A percentile compares a stretch with the other conserved stretches of the same genome.
These are phyloP conservation scores for Volvariella volvacea DNA, from an alignment of 1,284 basidiomycete genomes.

Conservation along the genomic window DNA sequence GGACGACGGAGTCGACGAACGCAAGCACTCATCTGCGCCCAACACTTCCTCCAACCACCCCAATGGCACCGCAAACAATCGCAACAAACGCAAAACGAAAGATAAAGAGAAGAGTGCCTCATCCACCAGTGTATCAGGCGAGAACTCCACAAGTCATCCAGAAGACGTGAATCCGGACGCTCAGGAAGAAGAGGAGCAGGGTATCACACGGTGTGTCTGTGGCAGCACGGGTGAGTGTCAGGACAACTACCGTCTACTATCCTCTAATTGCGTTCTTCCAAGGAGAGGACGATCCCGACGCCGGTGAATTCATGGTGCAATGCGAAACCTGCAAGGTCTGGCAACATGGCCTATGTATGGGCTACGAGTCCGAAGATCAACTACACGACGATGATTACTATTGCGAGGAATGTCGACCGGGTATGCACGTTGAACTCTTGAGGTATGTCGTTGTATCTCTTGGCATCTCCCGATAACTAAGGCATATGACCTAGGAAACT, in stretches of 20 bases:
- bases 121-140: conserved; percentile 14
- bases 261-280: conserved; percentile 19
- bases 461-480: conserved; percentile 11
- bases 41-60: conserved; percentile 31
- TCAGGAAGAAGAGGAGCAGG: conserved; percentile 66
- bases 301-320: conserved; percentile 92
- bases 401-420: conserved; percentile 91
- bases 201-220: conserved; percentile 92
- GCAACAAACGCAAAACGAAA: conserved; percentile 50
- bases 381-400: conserved; percentile 81
- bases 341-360: conserved; percentile 98
- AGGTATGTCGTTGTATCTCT: conserved; percentile 42
- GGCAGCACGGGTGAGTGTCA: conserved; percentile 69
- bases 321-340: conserved; percentile 97
- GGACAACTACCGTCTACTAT: conserved; percentile 6
- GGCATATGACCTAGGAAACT: conserved; percentile 40
- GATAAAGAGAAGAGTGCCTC: conserved; percentile 43
- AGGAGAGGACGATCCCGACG: conserved; percentile 74
- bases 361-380: conserved; percentile 81
- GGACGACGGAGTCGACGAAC: conserved; percentile 55
- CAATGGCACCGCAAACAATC: conserved; percentile 31
- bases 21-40: conserved; percentile 29
- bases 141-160: conserved; percentile 19
- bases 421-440: conserved; percentile 73
- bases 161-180: conserved; percentile 23